These are phyloP conservation scores for Stemphylium vesicarium DNA, from an alignment of 2,329 filamentous ascomycete species.

Conservation along the genomic window DNA sequence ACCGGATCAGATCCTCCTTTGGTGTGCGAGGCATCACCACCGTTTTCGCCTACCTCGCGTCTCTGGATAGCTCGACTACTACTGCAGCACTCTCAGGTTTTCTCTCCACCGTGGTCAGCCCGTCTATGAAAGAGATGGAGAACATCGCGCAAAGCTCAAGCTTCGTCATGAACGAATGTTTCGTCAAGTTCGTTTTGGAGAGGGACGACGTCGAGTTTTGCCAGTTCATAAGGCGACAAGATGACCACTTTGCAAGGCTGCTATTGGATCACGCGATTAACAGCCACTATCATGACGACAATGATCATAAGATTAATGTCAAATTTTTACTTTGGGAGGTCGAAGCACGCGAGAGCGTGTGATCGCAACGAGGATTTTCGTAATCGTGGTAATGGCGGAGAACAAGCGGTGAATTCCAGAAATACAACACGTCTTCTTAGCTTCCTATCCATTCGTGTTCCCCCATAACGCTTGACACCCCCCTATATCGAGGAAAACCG, in stretches of 20 bases:
- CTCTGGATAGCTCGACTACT: conserved; percentile 9
- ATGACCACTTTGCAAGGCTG: conserved; percentile 23
- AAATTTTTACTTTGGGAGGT: conserved; percentile 33
- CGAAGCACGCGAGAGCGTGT: conserved; percentile 27
- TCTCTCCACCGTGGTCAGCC: conserved; percentile 23
- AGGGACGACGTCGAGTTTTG: conserved; percentile 27
- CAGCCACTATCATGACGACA: conserved; percentile 21
- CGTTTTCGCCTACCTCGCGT: conserved; percentile 27
- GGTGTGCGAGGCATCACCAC: conserved; percentile 11
- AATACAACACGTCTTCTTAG: not conserved
- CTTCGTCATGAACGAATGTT: conserved; percentile 31
- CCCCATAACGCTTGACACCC: not conserved
- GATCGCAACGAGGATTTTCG: not conserved
- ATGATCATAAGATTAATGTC: conserved; percentile 26
- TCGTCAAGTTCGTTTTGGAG: conserved; percentile 26
- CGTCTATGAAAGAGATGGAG: conserved; percentile 27
- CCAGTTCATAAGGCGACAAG: conserved; percentile 29
- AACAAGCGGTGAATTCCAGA: not conserved
- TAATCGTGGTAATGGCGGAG: not conserved
- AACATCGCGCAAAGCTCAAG: conserved; percentile 15
- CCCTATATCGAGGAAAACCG: not conserved
- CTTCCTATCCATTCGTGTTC: not conserved
- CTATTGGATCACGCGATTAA: conserved; percentile 31
- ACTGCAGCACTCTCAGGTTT: conserved; percentile 17
- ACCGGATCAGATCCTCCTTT: conserved; percentile 19